Base-by-base conservation (phyloP, 768 basidiomycete genomes). In the Russula foetens region DNA sequence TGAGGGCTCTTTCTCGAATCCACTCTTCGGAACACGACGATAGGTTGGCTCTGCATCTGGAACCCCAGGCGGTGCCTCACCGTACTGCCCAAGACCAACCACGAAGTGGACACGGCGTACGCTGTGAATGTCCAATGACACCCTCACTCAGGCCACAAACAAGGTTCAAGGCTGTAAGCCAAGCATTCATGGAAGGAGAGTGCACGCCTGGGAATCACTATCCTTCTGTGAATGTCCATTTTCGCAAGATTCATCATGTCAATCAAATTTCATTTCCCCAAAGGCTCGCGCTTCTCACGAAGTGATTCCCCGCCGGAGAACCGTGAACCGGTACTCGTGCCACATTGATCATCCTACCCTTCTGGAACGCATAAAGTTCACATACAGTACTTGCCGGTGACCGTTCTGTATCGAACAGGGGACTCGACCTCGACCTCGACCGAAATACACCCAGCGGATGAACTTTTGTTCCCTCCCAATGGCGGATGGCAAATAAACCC, bases 361-460 rank as follows among this genome's bases (percentile, higher is more conserved):
- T 43, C 29, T 38, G 50, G 33, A 59, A 43, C 35, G 28, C 26
- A 7, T 38, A 52, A 38, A 24, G 19, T 19, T 35, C 33, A 39
- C 33, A 28, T 33, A 50, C 48, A 7, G 19, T 45, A 45, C 58
- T 5, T 39, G n/a, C 33, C 44, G 46, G n/a, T n/a, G n/a, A n/a
- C n/a, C n/a, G 45, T 53, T 44, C 45, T 53, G 15, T 59, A 47
- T 59, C 44, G 51, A 59, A 53, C 35, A 39, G 31, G 33, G n/a
- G 17, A 41, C 3, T 41, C 7, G 39, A 5, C 11, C 31, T 33
- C 6, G 31, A 33, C 31, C 6, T 33, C 31, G 11, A 33, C n/a
- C n/a, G n/a, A n/a, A 35, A 35, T 35, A 35, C 35, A 12, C 35
- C 35, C n/a, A n/a, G 35, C 14, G 35, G 35, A 12, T 35, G 35